A percentile compares a stretch with the other conserved stretches of the same genome.
These are phyloP conservation scores for Psidium friedrichsthalianum DNA, from an alignment of 345 rosid genomes.

Conservation along the genomic window DNA sequence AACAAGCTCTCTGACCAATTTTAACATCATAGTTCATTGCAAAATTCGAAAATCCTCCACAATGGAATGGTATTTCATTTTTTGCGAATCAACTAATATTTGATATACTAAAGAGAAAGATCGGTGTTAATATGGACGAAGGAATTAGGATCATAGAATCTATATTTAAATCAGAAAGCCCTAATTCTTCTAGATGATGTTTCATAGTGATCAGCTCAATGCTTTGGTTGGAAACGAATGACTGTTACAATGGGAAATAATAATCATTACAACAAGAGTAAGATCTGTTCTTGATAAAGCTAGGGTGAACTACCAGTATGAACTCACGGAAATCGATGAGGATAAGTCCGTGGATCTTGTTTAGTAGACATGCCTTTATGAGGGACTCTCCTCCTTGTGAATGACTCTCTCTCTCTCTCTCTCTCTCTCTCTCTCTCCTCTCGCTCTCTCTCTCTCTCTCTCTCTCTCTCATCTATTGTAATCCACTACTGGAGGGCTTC, in stretches of 20 bases:
- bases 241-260: not conserved
- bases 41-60: not conserved
- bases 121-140: not conserved
- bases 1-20: not conserved
- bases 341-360: not conserved
- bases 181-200: slow-evolving; percentile 2
- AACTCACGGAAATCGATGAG: not conserved
- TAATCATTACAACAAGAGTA: not conserved
- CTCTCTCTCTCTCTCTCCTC: not conserved
- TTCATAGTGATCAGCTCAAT: not conserved
- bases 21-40: not conserved
- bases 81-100: not conserved
- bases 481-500: not conserved
- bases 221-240: not conserved
- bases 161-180: not conserved
- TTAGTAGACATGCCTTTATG: slow-evolving; percentile 2
- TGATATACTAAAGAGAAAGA: too few relatives aligned
- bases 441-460: not conserved
- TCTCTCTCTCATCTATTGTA: not conserved
- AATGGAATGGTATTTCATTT: not conserved
- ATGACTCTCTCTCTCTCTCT: not conserved
- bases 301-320: not conserved
- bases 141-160: not conserved
- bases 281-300: not conserved
- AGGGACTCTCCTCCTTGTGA: not conserved